Evolutionary conservation across 441 rosid genomes (phyloP).

Genomic region (Syzygium syzygioides): DNA sequence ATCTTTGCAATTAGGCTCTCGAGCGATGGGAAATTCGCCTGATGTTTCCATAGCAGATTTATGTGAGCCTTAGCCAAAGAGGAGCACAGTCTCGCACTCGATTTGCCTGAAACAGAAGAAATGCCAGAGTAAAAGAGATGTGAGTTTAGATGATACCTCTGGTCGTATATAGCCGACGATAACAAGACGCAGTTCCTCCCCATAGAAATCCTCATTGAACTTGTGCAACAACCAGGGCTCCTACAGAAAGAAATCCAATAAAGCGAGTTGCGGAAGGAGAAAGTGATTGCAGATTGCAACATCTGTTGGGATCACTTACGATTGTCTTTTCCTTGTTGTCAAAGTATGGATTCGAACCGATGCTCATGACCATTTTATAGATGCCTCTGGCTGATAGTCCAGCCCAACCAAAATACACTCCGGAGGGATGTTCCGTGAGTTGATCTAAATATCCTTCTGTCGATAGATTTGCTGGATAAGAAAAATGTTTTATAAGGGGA

Average conservation of each 20-base stretch:
- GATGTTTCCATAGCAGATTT: constrained; percentile 2
- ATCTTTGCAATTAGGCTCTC: constrained; percentile 70
- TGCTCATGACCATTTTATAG: constrained; percentile 89
- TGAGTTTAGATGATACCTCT: constrained; percentile 36
- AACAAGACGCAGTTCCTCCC: constrained; percentile 68
- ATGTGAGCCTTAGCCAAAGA: background rate
- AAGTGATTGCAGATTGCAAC: background rate
- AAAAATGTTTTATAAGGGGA: constrained; percentile 1
- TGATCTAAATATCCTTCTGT: constrained; percentile 49
- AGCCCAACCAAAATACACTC: constrained; percentile 94
- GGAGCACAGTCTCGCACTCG: background rate
- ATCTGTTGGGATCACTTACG: constrained; percentile 34
- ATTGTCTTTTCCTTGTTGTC: constrained; percentile 78
- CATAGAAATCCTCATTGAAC: constrained; percentile 81
- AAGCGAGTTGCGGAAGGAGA: background rate
- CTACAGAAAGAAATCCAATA: constrained; percentile 20
- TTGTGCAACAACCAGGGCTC: constrained; percentile 94
- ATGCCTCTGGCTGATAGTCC: constrained; percentile 54
- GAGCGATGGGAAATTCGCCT: constrained; percentile 65
- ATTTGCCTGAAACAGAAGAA: background rate
- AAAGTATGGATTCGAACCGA: constrained; percentile 93
- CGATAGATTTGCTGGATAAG: constrained; percentile 72
- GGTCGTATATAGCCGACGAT: constrained; percentile 84
- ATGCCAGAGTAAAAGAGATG: background rate
- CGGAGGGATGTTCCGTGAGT: constrained; percentile 65